Base-by-base conservation (phyloP, 163 green algal species). In the Scenedesmus sp. region DNA sequence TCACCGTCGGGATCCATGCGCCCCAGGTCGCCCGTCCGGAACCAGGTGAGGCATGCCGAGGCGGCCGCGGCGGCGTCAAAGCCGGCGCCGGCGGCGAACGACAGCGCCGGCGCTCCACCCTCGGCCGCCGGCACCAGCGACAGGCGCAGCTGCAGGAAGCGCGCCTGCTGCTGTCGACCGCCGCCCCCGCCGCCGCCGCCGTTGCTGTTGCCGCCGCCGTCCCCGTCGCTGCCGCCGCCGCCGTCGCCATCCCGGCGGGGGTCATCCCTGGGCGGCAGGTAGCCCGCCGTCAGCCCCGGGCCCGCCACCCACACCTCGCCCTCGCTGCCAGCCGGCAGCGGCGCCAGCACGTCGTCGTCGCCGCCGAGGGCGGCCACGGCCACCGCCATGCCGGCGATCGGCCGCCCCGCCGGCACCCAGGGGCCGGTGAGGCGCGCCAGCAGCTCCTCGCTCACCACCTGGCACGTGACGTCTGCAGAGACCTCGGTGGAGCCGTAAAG, bases 261-360 rank as follows among this genome's bases (percentile, higher is more conserved):
- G 42, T 17, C 69, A 47, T 64, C 50, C 66, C 10, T 7, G 24
- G 31, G 56, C 33, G 18, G 22, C 44, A 60, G 22, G 42, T 77
- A 77, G 22, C 69, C 69, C 33, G 69, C 69, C 24, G 69, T 53
- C 22, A 92, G 15, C 13, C 83, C 86, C 1, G 45, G 42, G 1
- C 88, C 88, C 9, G 54, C 64, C 7, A 92, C 62, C 44, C 60
- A 83, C 15, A 91, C 74, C 74, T 92, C 79, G 1, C 88, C 88
- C 24, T 70, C 58, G 18, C 56, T 14, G 0, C 77, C 54, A 44
- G 44, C 26, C 1, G 81, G 36, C 67, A 78, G 36, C 26, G 72
- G 72, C 29, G 31, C 22, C 45, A 70, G 26, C 47, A 26, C 56
- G 4, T 42, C 28, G 15, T 34, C 7, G 13, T 15, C 51, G 66